Base-by-base conservation (phyloP, 176 grass and related monocot species). In the Saccharum spontaneum region DNA sequence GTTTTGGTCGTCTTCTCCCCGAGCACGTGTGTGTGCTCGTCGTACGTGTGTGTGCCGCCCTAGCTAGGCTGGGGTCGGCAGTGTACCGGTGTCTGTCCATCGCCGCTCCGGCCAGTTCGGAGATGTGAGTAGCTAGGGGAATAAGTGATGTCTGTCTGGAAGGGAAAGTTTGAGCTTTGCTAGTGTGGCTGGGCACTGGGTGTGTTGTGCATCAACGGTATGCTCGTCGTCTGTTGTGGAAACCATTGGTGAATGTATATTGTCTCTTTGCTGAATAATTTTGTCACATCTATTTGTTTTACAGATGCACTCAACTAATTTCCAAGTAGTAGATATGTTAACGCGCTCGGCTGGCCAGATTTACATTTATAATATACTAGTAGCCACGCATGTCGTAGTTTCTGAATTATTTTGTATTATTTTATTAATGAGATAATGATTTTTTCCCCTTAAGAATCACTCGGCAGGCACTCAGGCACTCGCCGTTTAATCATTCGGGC, bases 51-150 rank as follows among this genome's bases (percentile, higher is more conserved):
- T 60, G 59, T 62, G 59, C 60, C 23, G 60, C 10, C 23, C 60
- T 62, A 48, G 11, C 44, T 15, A 63, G 60, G 57, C 57, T 24
- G 57, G 23, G 59, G 59, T 62, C 59, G 59, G 23, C 23, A 3
- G 39, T 44, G 20, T 26, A n/a, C 38, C 20, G 43, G 71, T 31
- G 43, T 75, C 45, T 52, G 44, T 52, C 31, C 24, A 48, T 75
- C 72, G 30, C 17, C 72, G 44, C 72, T 75, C 45, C 72, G 1
- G 5, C 49, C 16, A 5, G 44, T 50, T 75, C 45, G 45, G 72
- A 75, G 72, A 46, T 75, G 72, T 75, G 72, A 75, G 52, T 76
- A 59, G 33, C 48, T 48, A 73, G 73, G 73, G 73, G 49, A 76
- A 76, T 75, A 75, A 76, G 73, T 55, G 30, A 12, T 28, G 37